Conservation (phyloP, 2,329 filamentous ascomycete species). For the Pleoardoris graminearum region DNA sequence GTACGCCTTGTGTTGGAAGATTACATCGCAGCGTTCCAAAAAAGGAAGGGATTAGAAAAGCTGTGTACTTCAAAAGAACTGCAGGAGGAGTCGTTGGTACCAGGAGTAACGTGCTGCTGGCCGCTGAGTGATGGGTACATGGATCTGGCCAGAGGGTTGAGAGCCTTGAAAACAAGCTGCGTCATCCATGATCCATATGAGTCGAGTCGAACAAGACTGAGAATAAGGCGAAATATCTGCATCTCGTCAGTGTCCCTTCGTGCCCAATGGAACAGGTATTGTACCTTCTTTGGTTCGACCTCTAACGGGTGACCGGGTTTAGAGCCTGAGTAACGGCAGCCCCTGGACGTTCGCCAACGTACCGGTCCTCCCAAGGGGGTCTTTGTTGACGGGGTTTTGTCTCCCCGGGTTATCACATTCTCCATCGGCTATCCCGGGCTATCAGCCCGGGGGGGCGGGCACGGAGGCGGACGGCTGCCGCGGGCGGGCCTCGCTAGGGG, state of each 20-base stretch:
- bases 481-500: background rate
- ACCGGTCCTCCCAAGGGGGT: constrained; percentile 6
- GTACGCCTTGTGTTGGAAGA: constrained; percentile 4
- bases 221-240: constrained; percentile 5
- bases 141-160: constrained; percentile 10
- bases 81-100: constrained; percentile 7
- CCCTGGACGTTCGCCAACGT: constrained; percentile 6
- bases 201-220: constrained; percentile 12
- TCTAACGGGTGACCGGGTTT: constrained; percentile 3
- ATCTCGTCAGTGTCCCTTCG: constrained; percentile 2
- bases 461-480: background rate
- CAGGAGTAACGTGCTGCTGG: constrained; percentile 4
- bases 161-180: background rate
- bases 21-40: background rate
- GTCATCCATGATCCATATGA: constrained; percentile 6
- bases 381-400: constrained; percentile 6
- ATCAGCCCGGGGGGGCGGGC: background rate
- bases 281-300: constrained; percentile 3
- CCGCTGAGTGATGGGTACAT: constrained; percentile 12
- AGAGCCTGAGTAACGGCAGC: constrained; percentile 8
- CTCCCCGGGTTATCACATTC: constrained; percentile 5
- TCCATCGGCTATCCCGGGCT: background rate
- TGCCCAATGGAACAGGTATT: background rate
- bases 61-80: constrained; percentile 6
- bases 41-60: constrained; percentile 3